Conservation (phyloP, 768 basidiomycete genomes). For the Sporobolomyces roseus region DNA sequence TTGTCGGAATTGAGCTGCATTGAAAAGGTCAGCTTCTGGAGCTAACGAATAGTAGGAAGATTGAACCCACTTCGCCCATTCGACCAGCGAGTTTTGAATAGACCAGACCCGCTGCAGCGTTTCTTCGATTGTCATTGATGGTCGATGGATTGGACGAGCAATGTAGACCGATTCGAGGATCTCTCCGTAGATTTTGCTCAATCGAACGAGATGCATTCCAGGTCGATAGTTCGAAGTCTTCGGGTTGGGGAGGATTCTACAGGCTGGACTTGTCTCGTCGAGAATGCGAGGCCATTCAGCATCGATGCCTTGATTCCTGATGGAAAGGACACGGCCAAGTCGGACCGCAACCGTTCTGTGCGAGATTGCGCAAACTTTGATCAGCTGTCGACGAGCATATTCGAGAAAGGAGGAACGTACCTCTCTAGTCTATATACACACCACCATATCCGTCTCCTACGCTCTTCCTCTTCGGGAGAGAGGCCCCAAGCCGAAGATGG, state of each 20-base stretch:
- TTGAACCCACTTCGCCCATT: neutral
- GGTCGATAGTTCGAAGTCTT: neutral
- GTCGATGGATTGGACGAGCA: neutral
- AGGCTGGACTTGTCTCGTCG: neutral
- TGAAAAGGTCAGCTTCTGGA: neutral
- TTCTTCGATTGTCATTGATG: constrained; percentile 3
- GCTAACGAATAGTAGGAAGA: too few relatives aligned
- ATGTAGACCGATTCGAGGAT: constrained; percentile 8
- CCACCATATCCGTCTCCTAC: neutral
- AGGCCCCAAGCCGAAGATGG: neutral
- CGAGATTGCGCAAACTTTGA: neutral
- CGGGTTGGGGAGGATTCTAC: neutral
- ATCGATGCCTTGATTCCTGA: neutral
- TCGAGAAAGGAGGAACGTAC: neutral
- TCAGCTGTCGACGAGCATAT: neutral
- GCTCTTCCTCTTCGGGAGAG: neutral
- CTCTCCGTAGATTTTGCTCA: neutral
- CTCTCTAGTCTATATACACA: neutral
- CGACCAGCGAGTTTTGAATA: neutral
- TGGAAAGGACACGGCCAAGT: neutral
- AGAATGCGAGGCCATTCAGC: neutral
- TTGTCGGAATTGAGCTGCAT: neutral
- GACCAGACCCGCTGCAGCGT: neutral
- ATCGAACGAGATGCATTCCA: neutral
- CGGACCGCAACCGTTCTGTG: neutral